phyloP scores from a whole-genome alignment of 1,284 basidiomycete genomes.

The Microbotryomycetes sp. region DNA sequence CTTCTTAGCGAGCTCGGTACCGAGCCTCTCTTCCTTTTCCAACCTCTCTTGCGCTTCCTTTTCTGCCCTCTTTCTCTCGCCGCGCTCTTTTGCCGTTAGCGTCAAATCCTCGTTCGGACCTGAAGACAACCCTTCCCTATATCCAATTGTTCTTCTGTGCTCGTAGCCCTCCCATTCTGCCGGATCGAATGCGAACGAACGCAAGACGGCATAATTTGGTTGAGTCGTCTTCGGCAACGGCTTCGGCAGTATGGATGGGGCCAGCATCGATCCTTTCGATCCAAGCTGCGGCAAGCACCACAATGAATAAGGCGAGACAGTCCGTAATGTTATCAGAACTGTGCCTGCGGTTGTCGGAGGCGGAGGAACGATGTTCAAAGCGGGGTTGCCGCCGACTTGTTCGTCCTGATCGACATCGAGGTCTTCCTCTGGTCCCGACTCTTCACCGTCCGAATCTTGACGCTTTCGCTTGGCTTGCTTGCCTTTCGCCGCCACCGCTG shows the following conservation, averaged over 20 bases:
- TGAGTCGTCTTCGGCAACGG: slow-evolving; percentile 43
- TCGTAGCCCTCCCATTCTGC: slow-evolving; percentile 72
- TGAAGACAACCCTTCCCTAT: slow-evolving; percentile 38
- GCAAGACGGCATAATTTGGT: slow-evolving; percentile 62
- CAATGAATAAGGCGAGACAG: slow-evolving; percentile 76
- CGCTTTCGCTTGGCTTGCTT: neutral
- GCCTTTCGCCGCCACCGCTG: neutral
- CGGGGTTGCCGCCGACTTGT: slow-evolving; percentile 31
- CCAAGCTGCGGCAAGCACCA: slow-evolving; percentile 65
- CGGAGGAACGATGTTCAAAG: slow-evolving; percentile 33
- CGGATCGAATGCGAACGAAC: slow-evolving; percentile 76
- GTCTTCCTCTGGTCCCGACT: slow-evolving; percentile 9
- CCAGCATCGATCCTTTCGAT: slow-evolving; percentile 56
- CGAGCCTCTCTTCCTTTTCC: neutral
- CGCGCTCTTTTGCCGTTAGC: slow-evolving; percentile 17
- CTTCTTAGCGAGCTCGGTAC: neutral
- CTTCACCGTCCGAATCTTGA: slow-evolving; percentile 1
- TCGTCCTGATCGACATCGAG: slow-evolving; percentile 37
- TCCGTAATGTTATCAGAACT: slow-evolving; percentile 79
- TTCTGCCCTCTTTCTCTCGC: neutral
- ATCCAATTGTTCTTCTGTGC: slow-evolving; percentile 84
- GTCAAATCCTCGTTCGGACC: slow-evolving; percentile 18
- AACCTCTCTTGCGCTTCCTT: neutral
- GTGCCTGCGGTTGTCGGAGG: slow-evolving; percentile 46
- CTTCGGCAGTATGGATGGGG: slow-evolving; percentile 40